Base-by-base conservation (phyloP, 148 eudicot genomes). In the Chenopodium album region DNA sequence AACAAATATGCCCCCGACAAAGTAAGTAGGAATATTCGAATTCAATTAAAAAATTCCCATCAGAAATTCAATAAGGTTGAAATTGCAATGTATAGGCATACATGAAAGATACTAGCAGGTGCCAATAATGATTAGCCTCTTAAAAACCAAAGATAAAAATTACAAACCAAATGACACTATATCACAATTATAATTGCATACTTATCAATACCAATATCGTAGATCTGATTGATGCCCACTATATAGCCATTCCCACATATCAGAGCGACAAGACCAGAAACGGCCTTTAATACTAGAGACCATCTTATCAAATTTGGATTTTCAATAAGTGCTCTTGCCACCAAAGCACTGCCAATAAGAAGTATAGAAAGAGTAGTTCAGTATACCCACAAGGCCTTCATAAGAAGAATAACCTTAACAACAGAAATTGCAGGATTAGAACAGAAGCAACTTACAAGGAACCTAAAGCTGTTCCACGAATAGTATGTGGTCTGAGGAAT, bases 201-300 rank as follows among this genome's bases (percentile, higher is more conserved):
- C 99, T 95, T 95, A 92, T 95, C 99, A 80, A 95, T 95, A 78
- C 98, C 99, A 84, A 95, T 94, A 89, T 95, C 99, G 88, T 95
- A 95, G 85, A 95, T 95, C 87, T 95, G 99, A 90, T 95, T 95
- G 86, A 95, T 94, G 89, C 99, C 99, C 82, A 95, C 99, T 70
- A 95, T 95, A 85, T 90, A 95, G 79, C 98, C 99, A 88, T 95
- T 95, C 79, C 99, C 99, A 41, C 99, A 95, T 79, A 95, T 87
- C 72, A 95, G 88, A 71, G 98, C 99, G 79, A 94, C 80, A 81
- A 95, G 99, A 78, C 99, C 99, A 81, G 88, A 87, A 37, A 90
- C 75, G 11, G 99, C 99, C 92, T 94, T 95, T 68, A 91, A 81
- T 81, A 92, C 80, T 46, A 95, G 86, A 31, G 99, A 87, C 99